phyloP scores from a whole-genome alignment of 345 rosid genomes.

The Turritis glabra region DNA sequence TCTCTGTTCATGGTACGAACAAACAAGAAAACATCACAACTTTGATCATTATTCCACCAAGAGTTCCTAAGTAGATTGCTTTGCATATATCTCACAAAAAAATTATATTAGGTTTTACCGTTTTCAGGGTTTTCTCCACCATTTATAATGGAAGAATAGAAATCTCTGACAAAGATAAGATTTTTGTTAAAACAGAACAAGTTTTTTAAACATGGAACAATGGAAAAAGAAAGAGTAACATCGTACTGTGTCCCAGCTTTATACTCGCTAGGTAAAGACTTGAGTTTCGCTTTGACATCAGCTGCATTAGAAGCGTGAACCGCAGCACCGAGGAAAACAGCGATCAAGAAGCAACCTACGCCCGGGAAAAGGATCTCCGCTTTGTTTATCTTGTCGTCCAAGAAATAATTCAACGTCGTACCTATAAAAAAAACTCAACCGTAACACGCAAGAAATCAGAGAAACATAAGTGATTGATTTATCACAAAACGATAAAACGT shows the following conservation, averaged over 20 bases:
- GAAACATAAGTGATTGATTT: not conserved
- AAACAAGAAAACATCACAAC: not conserved
- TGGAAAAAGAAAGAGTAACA: not conserved
- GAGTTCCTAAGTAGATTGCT: not conserved
- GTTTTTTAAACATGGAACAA: not conserved
- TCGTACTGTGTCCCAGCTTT: slow-evolving; percentile 41
- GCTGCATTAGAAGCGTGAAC: slow-evolving; percentile 77
- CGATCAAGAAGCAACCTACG: slow-evolving; percentile 79
- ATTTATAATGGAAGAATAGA: slow-evolving; percentile 23
- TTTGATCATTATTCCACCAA: not conserved
- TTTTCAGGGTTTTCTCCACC: slow-evolving; percentile 32
- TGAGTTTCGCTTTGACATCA: slow-evolving; percentile 67
- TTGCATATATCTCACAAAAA: not conserved
- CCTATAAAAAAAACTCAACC: slow-evolving; percentile 41
- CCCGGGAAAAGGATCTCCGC: slow-evolving; percentile 84
- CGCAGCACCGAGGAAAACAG: slow-evolving; percentile 74
- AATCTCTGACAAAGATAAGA: slow-evolving; percentile 24
- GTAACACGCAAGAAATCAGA: slow-evolving; percentile 11
- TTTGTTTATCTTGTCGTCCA: slow-evolving; percentile 72
- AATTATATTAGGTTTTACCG: slow-evolving; percentile 27
- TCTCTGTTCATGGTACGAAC: slow-evolving; percentile 20
- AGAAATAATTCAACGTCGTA: slow-evolving; percentile 79
- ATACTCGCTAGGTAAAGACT: slow-evolving; percentile 32
- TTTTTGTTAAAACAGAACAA: not conserved
- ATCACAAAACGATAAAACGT: not conserved